Percentiles rank a stretch among this genome's conserved stretches.
phyloP scores from a whole-genome alignment of 371 early-diverging fungal genomes.

The Homolaphlyctis polyrhiza region DNA sequence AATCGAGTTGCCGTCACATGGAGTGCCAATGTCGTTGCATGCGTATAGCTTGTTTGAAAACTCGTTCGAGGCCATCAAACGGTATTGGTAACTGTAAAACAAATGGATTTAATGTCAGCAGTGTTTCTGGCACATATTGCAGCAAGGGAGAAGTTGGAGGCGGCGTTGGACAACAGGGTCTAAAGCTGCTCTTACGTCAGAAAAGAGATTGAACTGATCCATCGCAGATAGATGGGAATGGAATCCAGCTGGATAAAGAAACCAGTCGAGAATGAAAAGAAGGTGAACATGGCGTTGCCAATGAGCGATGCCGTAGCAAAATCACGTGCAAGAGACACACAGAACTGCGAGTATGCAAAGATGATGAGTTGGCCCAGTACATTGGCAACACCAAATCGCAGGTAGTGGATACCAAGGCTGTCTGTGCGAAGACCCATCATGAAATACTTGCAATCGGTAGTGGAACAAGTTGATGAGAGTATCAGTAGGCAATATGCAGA shows the following conservation, averaged over 20 bases:
- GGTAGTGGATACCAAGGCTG: slow-evolving; percentile 21
- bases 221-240: slow-evolving; percentile 34
- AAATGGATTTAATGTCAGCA: too few relatives aligned
- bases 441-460: slow-evolving; percentile 19
- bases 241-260: slow-evolving; percentile 26
- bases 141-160: too few relatives aligned
- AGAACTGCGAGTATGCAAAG: slow-evolving; percentile 24
- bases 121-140: too few relatives aligned
- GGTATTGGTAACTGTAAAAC: slow-evolving; percentile 23
- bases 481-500: background rate
- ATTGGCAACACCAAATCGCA: slow-evolving; percentile 14
- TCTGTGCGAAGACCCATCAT: slow-evolving; percentile 34
- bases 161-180: too few relatives aligned
- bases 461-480: background rate
- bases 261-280: slow-evolving; percentile 28
- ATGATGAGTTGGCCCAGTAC: slow-evolving; percentile 25
- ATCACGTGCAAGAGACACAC: slow-evolving; percentile 29
- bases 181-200: background rate
- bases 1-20: slow-evolving; percentile 25
- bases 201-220: slow-evolving; percentile 20
- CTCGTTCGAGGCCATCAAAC: slow-evolving; percentile 30
- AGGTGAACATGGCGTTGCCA: slow-evolving; percentile 26
- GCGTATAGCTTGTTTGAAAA: slow-evolving; percentile 25
- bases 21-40: slow-evolving; percentile 20
- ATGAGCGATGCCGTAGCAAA: slow-evolving; percentile 37